Conservation (phyloP, 345 rosid genomes). For the Trapa incisa region DNA sequence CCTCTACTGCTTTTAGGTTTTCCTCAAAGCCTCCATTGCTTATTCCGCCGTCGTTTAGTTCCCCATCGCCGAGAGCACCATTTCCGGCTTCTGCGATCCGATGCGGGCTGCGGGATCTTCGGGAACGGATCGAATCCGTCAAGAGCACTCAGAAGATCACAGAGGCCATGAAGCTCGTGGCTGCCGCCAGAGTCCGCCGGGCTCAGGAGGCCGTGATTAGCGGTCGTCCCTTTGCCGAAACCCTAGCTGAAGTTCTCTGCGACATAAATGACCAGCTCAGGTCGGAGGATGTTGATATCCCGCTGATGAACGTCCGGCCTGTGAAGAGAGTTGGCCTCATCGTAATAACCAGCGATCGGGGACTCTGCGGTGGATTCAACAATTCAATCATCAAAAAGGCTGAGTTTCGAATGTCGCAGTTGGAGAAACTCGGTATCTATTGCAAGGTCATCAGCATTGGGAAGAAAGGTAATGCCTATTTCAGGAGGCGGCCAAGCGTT, state of each 20-base stretch:
- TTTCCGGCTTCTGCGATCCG: conserved; percentile 12
- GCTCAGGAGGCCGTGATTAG: conserved; percentile 86
- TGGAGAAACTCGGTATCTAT: conserved; percentile 46
- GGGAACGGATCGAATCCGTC: conserved; percentile 43
- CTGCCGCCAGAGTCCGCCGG: conserved; percentile 67
- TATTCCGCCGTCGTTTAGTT: conserved; percentile 1
- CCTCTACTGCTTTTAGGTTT: conserved; percentile 19
- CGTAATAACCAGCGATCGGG: conserved; percentile 59
- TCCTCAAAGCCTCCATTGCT: conserved; percentile 18
- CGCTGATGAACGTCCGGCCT: conserved; percentile 48
- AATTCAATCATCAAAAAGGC: conserved; percentile 51
- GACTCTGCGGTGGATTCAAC: conserved; percentile 84
- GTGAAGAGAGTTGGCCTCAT: conserved; percentile 70
- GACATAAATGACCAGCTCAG: conserved; percentile 39
- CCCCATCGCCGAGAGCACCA: conserved; percentile 1
- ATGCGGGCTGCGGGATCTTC: conserved; percentile 52
- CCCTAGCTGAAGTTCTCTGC: conserved; percentile 43
- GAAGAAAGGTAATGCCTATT: conserved; percentile 71
- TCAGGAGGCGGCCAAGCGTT: conserved; percentile 35
- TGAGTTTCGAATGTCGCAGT: conserved; percentile 36
- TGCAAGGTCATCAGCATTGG: conserved; percentile 62
- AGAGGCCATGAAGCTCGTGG: conserved; percentile 76
- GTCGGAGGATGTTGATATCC: conserved; percentile 54
- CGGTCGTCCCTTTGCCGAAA: conserved; percentile 57
- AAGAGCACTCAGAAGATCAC: conserved; percentile 63